Conservation (phyloP, 2,329 filamentous ascomycete species). For the Xylaria sp. region DNA sequence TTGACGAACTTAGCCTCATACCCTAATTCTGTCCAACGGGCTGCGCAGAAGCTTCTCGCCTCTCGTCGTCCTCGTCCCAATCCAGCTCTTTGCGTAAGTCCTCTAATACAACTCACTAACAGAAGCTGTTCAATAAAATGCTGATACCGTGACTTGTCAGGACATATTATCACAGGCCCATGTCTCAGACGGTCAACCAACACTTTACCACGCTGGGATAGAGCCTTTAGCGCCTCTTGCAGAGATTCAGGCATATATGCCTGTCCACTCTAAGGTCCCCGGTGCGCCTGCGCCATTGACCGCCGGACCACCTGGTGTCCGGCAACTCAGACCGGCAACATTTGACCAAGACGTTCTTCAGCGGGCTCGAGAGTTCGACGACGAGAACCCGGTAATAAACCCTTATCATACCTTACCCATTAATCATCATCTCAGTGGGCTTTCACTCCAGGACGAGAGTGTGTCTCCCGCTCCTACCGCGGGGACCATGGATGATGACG, state of each 20-base stretch:
- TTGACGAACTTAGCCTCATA: constrained; percentile 67
- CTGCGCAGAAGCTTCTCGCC: constrained; percentile 60
- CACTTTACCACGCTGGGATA: constrained; percentile 17
- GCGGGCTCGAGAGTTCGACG: constrained; percentile 42
- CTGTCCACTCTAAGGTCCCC: constrained; percentile 48
- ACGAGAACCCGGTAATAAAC: constrained; percentile 33
- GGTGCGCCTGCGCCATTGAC: constrained; percentile 64
- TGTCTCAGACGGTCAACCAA: constrained; percentile 22
- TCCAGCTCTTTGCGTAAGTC: constrained; percentile 32
- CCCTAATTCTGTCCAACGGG: constrained; percentile 64
- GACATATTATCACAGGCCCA: constrained; percentile 39
- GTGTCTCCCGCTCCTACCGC: constrained; percentile 22
- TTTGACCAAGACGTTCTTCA: constrained; percentile 52
- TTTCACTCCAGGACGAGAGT: constrained; percentile 31
- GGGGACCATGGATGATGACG: constrained; percentile 2
- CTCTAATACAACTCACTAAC: constrained; percentile 14
- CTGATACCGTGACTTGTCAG: constrained; percentile 20
- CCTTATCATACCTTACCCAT: constrained; percentile 29
- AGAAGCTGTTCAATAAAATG: constrained; percentile 28
- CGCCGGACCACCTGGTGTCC: constrained; percentile 65
- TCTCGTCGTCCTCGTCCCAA: constrained; percentile 42
- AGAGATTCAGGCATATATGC: constrained; percentile 39
- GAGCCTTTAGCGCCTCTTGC: constrained; percentile 34
- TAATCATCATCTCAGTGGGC: constrained; percentile 21
- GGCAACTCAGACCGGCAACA: constrained; percentile 59